Percentiles rank a stretch among this genome's conserved stretches.
These are phyloP conservation scores for Lactifluus piperatus DNA, from an alignment of 768 basidiomycete genomes.

Conservation along the genomic window DNA sequence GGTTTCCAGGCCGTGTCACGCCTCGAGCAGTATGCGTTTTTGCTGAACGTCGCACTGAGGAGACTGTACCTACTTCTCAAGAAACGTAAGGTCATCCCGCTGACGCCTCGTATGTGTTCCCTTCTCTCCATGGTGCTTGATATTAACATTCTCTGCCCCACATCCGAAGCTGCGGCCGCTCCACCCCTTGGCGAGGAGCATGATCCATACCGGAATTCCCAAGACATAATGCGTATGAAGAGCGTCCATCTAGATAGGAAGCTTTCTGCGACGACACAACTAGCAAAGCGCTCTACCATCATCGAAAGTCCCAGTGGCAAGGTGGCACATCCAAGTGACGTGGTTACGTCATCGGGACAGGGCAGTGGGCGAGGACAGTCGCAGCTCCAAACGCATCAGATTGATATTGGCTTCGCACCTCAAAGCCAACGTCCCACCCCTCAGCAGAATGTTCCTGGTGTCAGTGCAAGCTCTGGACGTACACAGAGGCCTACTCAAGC, in stretches of 20 bases:
- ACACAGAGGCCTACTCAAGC: slow-evolving; percentile 21
- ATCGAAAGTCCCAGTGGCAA: slow-evolving; percentile 91
- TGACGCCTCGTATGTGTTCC: slow-evolving; percentile 53
- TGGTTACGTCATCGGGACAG: slow-evolving; percentile 27
- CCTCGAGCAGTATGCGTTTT: slow-evolving; percentile 94
- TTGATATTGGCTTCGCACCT: neutral
- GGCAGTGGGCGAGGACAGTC: slow-evolving; percentile 37
- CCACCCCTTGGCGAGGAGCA: slow-evolving; percentile 33
- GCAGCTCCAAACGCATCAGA: slow-evolving; percentile 30
- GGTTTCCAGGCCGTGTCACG: slow-evolving; percentile 92
- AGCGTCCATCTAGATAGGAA: slow-evolving; percentile 93
- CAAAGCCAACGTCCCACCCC: slow-evolving; percentile 12
- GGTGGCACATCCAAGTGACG: slow-evolving; percentile 67
- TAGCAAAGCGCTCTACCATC: slow-evolving; percentile 91
- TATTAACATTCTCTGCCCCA: slow-evolving; percentile 17
- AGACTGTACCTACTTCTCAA: slow-evolving; percentile 81
- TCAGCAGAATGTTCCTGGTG: slow-evolving; percentile 1
- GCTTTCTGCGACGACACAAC: slow-evolving; percentile 82
- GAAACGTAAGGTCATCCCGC: slow-evolving; percentile 84
- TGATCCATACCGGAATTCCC: slow-evolving; percentile 79
- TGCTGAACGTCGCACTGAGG: slow-evolving; percentile 90
- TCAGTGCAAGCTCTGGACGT: neutral
- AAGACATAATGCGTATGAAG: slow-evolving; percentile 91
- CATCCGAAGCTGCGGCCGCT: slow-evolving; percentile 27
- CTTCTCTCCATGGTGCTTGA: slow-evolving; percentile 16